Base-by-base conservation (phyloP, 768 basidiomycete genomes). In the Panus rudis region DNA sequence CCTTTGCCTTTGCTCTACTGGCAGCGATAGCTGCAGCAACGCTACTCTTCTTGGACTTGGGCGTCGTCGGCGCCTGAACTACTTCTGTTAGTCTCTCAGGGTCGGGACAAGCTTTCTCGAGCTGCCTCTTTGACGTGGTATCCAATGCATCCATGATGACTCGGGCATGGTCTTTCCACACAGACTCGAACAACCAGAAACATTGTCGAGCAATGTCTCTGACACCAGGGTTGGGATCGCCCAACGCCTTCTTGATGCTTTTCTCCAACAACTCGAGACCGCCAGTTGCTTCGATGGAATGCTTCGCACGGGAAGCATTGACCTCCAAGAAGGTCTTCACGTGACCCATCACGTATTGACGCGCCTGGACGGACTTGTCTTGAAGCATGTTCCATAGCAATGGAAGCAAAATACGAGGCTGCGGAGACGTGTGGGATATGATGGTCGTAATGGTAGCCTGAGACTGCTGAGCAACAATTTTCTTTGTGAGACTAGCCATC, bases 401-500 rank as follows among this genome's bases (percentile, higher is more conserved):
- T 8, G 84, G 72, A 3, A 93, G 60, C 42, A 87, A 58, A 3
- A 75, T 60, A 22, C 83, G 79, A 8, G 92, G 81, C 48, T 81
- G 84, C 37, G 78, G 69, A 3, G 88, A 81, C 2, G 81, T 76
- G 52, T 84, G 63, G 1, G 69, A 69, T 16, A 98, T 76, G 46
- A 97, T 68, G n/a, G 70, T 63, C 2, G 72, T 70, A 7, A 89
- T 74, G 1, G 79, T 70, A 2, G 73, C 68, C 59, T 97, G 96
- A 1, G 93, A 88, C 46, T 84, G 84, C 43, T 90, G 82, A 4
- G 86, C 90, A 19, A 80, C 76, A 37, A 97, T 81, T 61, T 93
- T 94, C 65, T 99, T 99, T 24, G 93, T 97, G 42, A 88, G 81
- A 6, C 80, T 81, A 22, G 87, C 79, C 87, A 98, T 85, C 49